Base-by-base conservation (phyloP, 441 rosid species). In the Corymbia citriodora region DNA sequence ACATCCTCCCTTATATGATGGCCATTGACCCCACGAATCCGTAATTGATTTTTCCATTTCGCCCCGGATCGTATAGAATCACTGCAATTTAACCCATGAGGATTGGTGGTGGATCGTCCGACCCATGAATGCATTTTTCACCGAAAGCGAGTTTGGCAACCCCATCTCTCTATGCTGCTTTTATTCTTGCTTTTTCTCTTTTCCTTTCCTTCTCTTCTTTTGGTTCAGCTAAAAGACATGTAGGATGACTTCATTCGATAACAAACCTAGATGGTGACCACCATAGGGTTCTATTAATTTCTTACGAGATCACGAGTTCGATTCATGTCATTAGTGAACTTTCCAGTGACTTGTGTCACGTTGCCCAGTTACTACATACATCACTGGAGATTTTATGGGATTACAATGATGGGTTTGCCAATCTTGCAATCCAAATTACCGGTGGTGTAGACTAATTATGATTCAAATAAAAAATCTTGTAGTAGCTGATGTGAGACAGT, bases 331-430 rank as follows among this genome's bases (percentile, higher is more conserved):
- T 21, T 1, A 40, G 6, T 18, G 9, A 12, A 23, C 50, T 29
- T 40, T 25, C 15, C 5, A 3, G 7, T 0, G 2, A 12, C 10
- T 40, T 1, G 1, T 40, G 50, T 8, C 7, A 21, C 27, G 23
- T 72, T 33, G 8, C 82, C 7, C 1, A 18, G 25, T 4, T 17
- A 5, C 0, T 2, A 14, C 16, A 40, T 23, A 13, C 21, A 27
- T 72, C 5, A 2, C 10, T 0, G 1, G 8, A 19, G 50, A 40
- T 7, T 72, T 72, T 21, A 1, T 19, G 15, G 9, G 48, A 4
- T 36, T 36, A 16, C 0, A 12, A 1, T 72, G 29, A 36, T 5
- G 27, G 9, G 16, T 9, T 74, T 4, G 0, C 9, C 8, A 40
- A 21, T 16, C 7, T 74, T 5, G 4, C 0, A 3, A 6, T 36